Percentiles rank a stretch among this genome's conserved stretches.
Evolutionary conservation across 108 stramenopile species (phyloP).

Genomic region (Pseudonitzschia multiseries): DNA sequence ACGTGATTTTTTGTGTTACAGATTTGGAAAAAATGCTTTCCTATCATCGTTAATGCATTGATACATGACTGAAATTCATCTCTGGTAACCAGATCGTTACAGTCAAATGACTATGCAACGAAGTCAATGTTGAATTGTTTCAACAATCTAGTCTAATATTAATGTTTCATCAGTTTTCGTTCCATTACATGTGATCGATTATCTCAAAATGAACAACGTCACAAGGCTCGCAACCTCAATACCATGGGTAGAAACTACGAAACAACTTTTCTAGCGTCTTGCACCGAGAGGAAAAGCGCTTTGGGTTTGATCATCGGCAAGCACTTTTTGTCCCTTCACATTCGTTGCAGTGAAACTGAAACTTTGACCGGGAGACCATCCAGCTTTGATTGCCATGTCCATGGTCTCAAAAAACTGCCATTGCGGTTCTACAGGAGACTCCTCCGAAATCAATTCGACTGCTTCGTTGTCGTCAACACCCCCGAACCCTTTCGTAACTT

Average conservation of each 20-base stretch:
- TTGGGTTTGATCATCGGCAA: constrained; percentile 9
- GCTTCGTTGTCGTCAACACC: constrained; percentile 1
- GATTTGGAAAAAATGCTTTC: too few relatives aligned
- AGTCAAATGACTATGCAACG: too few relatives aligned
- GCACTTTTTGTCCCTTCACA: constrained; percentile 69
- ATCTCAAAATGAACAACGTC: neutral
- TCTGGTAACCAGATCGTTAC: too few relatives aligned
- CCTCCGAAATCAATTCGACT: constrained; percentile 21
- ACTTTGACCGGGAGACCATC: constrained; percentile 82
- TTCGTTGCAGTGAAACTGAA: constrained; percentile 76
- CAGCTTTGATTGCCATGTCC: constrained; percentile 75
- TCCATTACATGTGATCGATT: too few relatives aligned
- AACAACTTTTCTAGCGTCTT: neutral
- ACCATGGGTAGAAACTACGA: neutral
- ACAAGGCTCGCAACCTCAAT: too few relatives aligned
- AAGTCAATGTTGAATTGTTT: too few relatives aligned
- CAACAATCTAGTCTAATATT: too few relatives aligned
- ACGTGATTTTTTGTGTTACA: too few relatives aligned
- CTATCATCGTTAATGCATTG: too few relatives aligned
- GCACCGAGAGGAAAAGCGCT: neutral
- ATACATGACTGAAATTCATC: too few relatives aligned
- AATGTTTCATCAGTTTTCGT: too few relatives aligned
- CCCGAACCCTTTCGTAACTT: constrained; percentile 17
- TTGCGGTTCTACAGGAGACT: constrained; percentile 19
- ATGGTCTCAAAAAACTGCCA: constrained; percentile 68